phyloP scores from a whole-genome alignment of 306 rosid genomes.

The Trichosanthes truncata region DNA sequence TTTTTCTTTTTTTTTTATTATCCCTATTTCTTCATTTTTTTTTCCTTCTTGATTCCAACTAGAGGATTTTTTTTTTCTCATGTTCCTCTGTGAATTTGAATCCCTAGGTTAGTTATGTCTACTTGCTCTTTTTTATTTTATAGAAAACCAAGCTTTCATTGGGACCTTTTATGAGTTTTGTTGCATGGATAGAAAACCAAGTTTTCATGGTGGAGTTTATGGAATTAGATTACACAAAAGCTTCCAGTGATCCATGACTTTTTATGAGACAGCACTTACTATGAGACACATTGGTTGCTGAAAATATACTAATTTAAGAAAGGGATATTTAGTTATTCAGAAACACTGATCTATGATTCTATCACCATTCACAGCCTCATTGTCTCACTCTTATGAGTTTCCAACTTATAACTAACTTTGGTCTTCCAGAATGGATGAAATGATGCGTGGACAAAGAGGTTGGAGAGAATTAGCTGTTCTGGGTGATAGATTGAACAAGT shows the following conservation, averaged over 20 bases:
- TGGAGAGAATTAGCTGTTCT: conserved; percentile 90
- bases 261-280: neutral
- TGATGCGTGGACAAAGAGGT: conserved; percentile 99
- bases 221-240: neutral
- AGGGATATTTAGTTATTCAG: neutral
- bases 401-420: neutral
- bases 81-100: neutral
- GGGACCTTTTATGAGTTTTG: neutral
- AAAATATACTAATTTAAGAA: neutral
- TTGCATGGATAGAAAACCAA: neutral
- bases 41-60: neutral
- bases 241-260: neutral
- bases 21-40: neutral
- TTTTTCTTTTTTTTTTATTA: neutral
- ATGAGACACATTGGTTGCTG: neutral
- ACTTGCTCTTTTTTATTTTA: neutral
- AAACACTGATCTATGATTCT: neutral
- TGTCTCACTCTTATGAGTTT: neutral
- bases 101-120: neutral
- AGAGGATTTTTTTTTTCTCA: neutral
- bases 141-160: neutral
- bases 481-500: conserved; percentile 90
- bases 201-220: neutral
- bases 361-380: neutral
- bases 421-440: conserved; percentile 86